A percentile compares a stretch with the other conserved stretches of the same genome.
Evolutionary conservation across 2,329 filamentous ascomycete genomes (phyloP).

Genomic region (Colletotrichum sublineola): DNA sequence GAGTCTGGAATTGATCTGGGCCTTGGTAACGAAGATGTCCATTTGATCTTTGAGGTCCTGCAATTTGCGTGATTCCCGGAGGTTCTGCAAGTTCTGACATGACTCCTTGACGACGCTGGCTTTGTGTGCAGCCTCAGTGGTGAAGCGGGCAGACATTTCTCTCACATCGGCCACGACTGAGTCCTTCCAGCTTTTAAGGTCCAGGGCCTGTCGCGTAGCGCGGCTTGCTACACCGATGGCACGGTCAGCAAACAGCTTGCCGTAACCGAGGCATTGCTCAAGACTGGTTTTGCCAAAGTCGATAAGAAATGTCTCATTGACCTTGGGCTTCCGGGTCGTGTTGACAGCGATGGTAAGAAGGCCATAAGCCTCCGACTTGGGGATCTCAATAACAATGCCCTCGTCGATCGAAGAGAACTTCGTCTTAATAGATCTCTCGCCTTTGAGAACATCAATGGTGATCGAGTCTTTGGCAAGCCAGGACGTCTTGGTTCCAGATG

Average conservation of each 20-base stretch:
- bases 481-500: constrained; percentile 61
- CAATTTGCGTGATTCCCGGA: constrained; percentile 50
- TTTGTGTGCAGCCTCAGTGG: constrained; percentile 15
- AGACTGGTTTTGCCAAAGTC: constrained; percentile 68
- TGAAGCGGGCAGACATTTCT: constrained; percentile 30
- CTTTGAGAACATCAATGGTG: constrained; percentile 66
- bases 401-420: constrained; percentile 63
- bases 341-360: constrained; percentile 69
- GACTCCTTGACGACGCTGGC: constrained; percentile 29
- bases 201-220: constrained; percentile 49
- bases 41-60: constrained; percentile 56
- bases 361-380: constrained; percentile 68
- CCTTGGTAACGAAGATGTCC: constrained; percentile 61
- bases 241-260: constrained; percentile 58
- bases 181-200: constrained; percentile 20
- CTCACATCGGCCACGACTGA: constrained; percentile 14
- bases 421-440: constrained; percentile 60
- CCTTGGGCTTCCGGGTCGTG: constrained; percentile 70
- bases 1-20: constrained; percentile 69
- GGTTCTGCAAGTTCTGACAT: constrained; percentile 47
- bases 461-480: constrained; percentile 71
- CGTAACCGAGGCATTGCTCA: constrained; percentile 59
- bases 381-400: constrained; percentile 66
- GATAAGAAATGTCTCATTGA: constrained; percentile 72
- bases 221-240: constrained; percentile 53